Evolutionary conservation across 148 eudicot genomes (phyloP).

Genomic region (Dianthus caryophyllus): DNA sequence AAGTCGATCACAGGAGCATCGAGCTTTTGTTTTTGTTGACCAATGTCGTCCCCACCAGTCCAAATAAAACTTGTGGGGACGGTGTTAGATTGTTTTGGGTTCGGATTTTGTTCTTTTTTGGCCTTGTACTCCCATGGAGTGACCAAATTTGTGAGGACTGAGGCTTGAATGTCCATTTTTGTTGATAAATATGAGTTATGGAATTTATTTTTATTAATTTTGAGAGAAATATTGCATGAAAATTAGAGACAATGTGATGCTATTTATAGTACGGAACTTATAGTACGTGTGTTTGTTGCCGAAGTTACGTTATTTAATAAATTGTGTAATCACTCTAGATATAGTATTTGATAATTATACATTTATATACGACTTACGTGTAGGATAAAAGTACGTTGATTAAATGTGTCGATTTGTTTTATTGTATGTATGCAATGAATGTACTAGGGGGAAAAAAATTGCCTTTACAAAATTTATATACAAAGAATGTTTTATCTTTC

Average conservation of each 20-base stretch:
- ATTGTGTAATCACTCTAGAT: too few species aligned
- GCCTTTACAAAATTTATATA: too few species aligned
- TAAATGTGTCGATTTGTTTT: too few species aligned
- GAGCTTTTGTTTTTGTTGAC: constrained; percentile 21
- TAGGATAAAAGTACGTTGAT: too few species aligned
- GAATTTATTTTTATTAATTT: neutral
- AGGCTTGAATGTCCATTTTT: constrained; percentile 14
- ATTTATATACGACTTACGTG: too few species aligned
- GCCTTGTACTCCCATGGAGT: constrained; percentile 23
- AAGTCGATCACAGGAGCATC: constrained; percentile 39
- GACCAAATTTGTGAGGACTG: constrained; percentile 4
- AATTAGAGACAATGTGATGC: neutral
- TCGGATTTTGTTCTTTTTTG: neutral
- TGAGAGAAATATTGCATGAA: too few species aligned
- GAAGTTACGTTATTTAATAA: too few species aligned
- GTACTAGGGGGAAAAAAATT: too few species aligned
- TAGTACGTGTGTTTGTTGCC: too few species aligned
- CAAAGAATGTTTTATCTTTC: too few species aligned
- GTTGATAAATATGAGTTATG: neutral
- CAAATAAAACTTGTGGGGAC: constrained; percentile 39
- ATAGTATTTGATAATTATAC: too few species aligned
- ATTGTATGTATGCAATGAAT: too few species aligned
- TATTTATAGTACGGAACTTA: constrained; percentile 6
- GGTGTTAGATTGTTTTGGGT: neutral
- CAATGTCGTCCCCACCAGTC: constrained; percentile 31